Evolutionary conservation across 2,329 filamentous ascomycete genomes (phyloP).

Genomic region (Phoma sp.): DNA sequence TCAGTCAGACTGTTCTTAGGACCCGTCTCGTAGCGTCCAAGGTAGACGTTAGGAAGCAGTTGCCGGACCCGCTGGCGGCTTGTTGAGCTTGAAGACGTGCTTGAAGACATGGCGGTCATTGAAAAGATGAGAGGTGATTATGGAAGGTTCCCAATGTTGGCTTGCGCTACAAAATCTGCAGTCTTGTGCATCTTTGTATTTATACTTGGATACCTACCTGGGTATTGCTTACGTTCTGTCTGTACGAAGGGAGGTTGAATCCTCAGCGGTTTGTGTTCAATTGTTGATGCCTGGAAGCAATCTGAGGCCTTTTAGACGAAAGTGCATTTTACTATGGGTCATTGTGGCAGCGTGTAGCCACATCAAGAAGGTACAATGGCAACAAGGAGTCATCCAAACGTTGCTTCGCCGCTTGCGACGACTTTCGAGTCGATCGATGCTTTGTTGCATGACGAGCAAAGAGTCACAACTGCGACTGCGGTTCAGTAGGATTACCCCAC

Average conservation of each 20-base stretch:
- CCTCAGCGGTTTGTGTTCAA: neutral
- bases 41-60: slow-evolving; percentile 46
- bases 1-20: slow-evolving; percentile 54
- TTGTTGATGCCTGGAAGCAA: neutral
- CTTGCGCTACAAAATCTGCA: neutral
- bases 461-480: slow-evolving; percentile 2
- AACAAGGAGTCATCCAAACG: neutral
- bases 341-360: neutral
- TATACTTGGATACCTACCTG: neutral
- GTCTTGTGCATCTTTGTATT: neutral
- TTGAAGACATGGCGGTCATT: slow-evolving; percentile 17
- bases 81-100: neutral
- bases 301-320: too few relatives aligned
- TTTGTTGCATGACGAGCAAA: neutral
- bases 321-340: too few relatives aligned
- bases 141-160: neutral
- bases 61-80: slow-evolving; percentile 47
- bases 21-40: slow-evolving; percentile 49
- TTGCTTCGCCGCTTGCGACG: neutral
- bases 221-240: neutral
- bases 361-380: slow-evolving; percentile 2
- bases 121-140: neutral
- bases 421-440: neutral
- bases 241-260: too few relatives aligned
- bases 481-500: neutral